phyloP scores from a whole-genome alignment of 2,329 filamentous ascomycete species.

The Esteya vermicola region DNA sequence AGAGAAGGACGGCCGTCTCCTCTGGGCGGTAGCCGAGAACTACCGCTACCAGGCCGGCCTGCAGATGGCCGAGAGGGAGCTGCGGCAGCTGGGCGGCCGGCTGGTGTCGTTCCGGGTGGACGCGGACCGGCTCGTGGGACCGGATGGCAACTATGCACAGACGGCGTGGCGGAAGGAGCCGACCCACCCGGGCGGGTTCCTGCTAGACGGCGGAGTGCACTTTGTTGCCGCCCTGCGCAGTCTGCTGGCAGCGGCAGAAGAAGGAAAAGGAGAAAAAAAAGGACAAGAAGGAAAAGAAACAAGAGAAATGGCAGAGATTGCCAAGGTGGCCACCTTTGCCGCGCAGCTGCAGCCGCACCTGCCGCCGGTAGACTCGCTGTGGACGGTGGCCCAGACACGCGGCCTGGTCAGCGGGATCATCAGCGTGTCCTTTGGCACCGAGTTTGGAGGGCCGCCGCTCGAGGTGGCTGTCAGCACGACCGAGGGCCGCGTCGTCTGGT shows the following conservation, averaged over 20 bases:
- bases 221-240: constrained; percentile 48
- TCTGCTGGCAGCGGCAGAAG: constrained; percentile 32
- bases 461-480: constrained; percentile 16
- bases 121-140: constrained; percentile 19
- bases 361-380: constrained; percentile 52
- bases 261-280: no score
- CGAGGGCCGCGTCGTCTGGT: constrained; percentile 15
- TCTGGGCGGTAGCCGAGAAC: constrained; percentile 57
- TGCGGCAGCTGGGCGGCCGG: constrained; percentile 14
- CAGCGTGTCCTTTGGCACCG: constrained; percentile 16
- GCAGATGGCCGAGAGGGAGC: constrained; percentile 10
- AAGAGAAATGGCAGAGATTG: neutral
- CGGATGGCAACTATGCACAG: constrained; percentile 29
- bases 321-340: constrained; percentile 37
- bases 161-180: constrained; percentile 51
- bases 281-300: constrained; percentile 6
- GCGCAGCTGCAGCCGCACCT: constrained; percentile 39
- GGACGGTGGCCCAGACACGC: constrained; percentile 28
- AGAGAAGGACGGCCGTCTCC: constrained; percentile 18
- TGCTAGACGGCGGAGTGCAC: constrained; percentile 66
- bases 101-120: constrained; percentile 24
- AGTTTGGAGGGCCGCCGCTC: constrained; percentile 16
- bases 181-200: constrained; percentile 59
- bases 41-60: constrained; percentile 35
- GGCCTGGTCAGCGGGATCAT: constrained; percentile 14